Base-by-base conservation (phyloP, 1,284 basidiomycete species). In the Melampsora occidentalis region DNA sequence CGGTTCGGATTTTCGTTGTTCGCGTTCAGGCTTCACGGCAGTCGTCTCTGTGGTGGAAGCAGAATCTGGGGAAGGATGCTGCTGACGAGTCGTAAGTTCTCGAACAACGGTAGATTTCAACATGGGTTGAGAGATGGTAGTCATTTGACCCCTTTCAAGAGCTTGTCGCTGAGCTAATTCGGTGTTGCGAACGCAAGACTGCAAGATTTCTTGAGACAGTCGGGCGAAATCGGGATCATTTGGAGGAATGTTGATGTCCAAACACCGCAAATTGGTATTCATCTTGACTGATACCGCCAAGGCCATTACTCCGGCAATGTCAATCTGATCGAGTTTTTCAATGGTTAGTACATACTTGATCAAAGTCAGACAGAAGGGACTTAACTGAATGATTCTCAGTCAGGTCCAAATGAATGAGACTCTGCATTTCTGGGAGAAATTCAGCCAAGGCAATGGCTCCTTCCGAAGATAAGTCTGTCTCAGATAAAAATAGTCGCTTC, bases 371-470 rank as follows among this genome's bases (percentile, higher is more conserved):
- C 22, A 28, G 22, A 59, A 59, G n/a, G 7, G 61, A 66, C 69
- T 78, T 28, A 46, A 79, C 78, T 51, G 78, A 78, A n/a, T 78
- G 67, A 72, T 82, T 82, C 70, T 79, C 80, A 5, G 84, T 83
- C 25, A 85, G 78, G 75, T 85, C 85, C 65, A 98, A 88, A 83
- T 98, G 94, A 0, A 98, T 86, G 5, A 98, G 86, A 0, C 90
- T 91, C 33, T 87, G 87, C 0, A 92, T 91, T 82, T 98, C 94
- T 0, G 94, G 94, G 2, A 98, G 86, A 85, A 97, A 98, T 84
- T 98, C 95, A 3, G 96, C 96, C 1, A 99, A 87, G 0, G 93
- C 92, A 77, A 99, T 97, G 0, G 96, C 95, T 3, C 93, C 94
- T 1, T 91, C 86, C 0, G 93, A 91, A 0, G 88, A 89, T 80